phyloP scores from a whole-genome alignment of 805 yeast species.

The Brettanomyces anomalus region DNA sequence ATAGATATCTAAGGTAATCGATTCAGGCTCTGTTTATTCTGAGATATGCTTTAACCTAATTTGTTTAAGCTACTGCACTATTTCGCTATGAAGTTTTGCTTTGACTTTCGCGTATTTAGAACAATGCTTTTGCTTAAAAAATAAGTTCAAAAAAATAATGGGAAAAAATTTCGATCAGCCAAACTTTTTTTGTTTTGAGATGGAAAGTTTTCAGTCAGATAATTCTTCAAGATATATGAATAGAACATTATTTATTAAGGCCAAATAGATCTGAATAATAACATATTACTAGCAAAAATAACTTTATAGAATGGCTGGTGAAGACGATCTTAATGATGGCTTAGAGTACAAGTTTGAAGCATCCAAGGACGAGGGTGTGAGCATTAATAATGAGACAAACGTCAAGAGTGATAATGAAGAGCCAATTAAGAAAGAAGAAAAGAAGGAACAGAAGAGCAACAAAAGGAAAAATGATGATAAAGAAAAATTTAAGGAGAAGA shows the following conservation, averaged over 20 bases:
- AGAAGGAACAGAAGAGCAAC: slow-evolving; percentile 17
- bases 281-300: no score
- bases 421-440: slow-evolving; percentile 9
- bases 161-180: no score
- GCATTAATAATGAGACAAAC: slow-evolving; percentile 2
- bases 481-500: slow-evolving; percentile 52
- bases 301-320: slow-evolving; percentile 16
- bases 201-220: neutral
- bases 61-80: no score
- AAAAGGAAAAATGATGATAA: slow-evolving; percentile 21
- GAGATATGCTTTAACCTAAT: no score
- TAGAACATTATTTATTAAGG: neutral
- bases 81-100: neutral
- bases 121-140: no score
- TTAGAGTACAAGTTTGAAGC: slow-evolving; percentile 40
- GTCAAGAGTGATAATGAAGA: slow-evolving; percentile 5
- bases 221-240: neutral
- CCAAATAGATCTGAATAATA: neutral
- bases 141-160: no score
- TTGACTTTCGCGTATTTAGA: neutral
- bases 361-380: slow-evolving; percentile 27
- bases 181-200: neutral
- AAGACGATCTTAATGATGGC: slow-evolving; percentile 77
- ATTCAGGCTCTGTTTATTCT: no score
- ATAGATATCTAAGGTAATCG: no score